Conservation (phyloP, 2,329 filamentous ascomycete genomes). For the Diaporthe eres region DNA sequence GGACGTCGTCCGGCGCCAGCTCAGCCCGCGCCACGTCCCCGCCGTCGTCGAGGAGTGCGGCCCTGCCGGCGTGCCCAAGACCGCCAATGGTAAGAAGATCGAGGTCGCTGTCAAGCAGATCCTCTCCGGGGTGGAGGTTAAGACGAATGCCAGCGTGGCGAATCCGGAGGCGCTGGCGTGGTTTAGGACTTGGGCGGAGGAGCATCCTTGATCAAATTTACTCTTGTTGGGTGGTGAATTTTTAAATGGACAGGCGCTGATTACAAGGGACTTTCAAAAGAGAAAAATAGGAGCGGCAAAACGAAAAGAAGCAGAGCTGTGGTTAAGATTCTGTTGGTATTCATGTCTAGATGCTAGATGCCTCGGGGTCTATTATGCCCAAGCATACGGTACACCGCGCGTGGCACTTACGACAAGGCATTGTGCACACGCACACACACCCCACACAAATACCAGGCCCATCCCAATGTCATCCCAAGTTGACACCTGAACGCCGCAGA, state of each 20-base stretch:
- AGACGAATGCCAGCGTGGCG: conserved; percentile 92
- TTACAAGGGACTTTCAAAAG: not conserved
- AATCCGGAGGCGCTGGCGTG: conserved; percentile 91
- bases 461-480: not conserved
- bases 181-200: conserved; percentile 83
- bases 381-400: conserved; percentile 30
- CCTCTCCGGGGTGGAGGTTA: conserved; percentile 86
- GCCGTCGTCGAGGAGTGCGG: conserved; percentile 82
- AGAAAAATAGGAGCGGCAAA: conserved; percentile 13
- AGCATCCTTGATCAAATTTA: conserved; percentile 53
- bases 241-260: not conserved
- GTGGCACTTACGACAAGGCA: conserved; percentile 10
- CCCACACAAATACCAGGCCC: not conserved
- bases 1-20: conserved; percentile 77
- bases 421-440: not conserved
- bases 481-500: conserved; percentile 33
- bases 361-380: conserved; percentile 19
- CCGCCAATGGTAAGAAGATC: conserved; percentile 96
- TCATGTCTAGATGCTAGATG: conserved; percentile 35
- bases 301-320: conserved; percentile 17
- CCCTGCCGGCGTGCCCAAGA: conserved; percentile 86
- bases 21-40: conserved; percentile 92
- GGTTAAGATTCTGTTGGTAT: conserved; percentile 3
- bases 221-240: not conserved
- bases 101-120: conserved; percentile 98